Base-by-base conservation (phyloP, 208 protist genomes). In the Acanthamoeba triangularis region DNA sequence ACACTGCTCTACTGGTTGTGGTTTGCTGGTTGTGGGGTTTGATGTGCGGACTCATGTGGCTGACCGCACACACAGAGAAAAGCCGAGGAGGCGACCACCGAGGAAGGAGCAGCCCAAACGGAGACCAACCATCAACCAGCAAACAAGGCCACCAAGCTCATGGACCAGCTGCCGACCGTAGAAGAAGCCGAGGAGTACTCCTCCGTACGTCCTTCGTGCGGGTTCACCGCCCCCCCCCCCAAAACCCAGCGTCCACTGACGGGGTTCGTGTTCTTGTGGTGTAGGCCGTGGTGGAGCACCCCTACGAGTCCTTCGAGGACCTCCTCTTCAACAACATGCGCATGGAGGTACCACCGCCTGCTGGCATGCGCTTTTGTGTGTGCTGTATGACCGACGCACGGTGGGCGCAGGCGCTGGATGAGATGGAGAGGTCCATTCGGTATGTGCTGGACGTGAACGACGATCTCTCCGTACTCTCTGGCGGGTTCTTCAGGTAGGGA, bases 371-470 rank as follows among this genome's bases (percentile, higher is more conserved):
- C 13, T 33, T 16, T 74, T 13, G 28, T 25, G n/a, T 13, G 16
- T 3, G 4, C 16, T 67, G 61, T n/a, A 5, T 28, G 3, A 28
- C 1, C 61, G 1, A n/a, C 4, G 61, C 1, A 5, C 28, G 7
- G 61, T 67, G 61, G 16, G 61, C 20, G 30, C 25, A 78, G 69
- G 69, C 69, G 11, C 20, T 78, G 30, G 69, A 78, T 7, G 69
- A 78, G 6, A 78, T 78, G 69, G 69, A 78, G 37, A 16, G 69
- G 16, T 33, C 33, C 69, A 78, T 78, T 30, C 25, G 69, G 13
- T 78, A 78, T 41, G 37, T 44, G 69, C 69, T 78, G 30, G 69
- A 78, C 69, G 37, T 78, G 23, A 78, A 78, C 30, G 69, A 78
- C 10, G 69, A 78, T 20, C 69, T 78, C 2, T 78, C 69, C 30